Evolutionary conservation across 1,284 basidiomycete genomes (phyloP).

Genomic region (Moniliophthora roreri): DNA sequence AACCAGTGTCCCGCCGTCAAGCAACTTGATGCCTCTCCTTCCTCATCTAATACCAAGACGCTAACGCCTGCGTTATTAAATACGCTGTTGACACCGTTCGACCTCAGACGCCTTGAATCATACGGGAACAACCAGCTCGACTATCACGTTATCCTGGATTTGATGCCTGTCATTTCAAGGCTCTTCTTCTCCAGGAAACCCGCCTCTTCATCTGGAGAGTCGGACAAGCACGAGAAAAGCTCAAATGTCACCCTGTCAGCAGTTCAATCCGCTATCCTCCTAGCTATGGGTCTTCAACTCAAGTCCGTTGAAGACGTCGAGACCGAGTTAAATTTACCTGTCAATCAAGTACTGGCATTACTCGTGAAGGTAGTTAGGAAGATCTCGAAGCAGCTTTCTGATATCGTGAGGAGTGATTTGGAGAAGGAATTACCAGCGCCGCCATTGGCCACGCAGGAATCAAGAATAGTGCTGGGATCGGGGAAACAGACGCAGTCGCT

Average conservation of each 20-base stretch:
- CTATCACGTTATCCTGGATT: slow-evolving; percentile 93
- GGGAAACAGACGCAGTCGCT: slow-evolving; percentile 53
- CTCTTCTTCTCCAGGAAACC: slow-evolving; percentile 88
- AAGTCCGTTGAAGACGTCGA: slow-evolving; percentile 92
- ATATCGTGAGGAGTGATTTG: slow-evolving; percentile 81
- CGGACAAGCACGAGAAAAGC: slow-evolving; percentile 9
- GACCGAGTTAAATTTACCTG: slow-evolving; percentile 79
- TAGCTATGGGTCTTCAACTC: slow-evolving; percentile 89
- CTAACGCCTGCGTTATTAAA: slow-evolving; percentile 70
- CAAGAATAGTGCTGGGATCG: slow-evolving; percentile 11
- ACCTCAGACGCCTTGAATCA: slow-evolving; percentile 93
- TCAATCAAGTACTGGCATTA: slow-evolving; percentile 87
- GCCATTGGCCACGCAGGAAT: slow-evolving; percentile 12
- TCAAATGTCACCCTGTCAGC: slow-evolving; percentile 65
- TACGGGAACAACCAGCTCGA: slow-evolving; percentile 97
- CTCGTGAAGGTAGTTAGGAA: slow-evolving; percentile 92
- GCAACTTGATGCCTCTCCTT: slow-evolving; percentile 34
- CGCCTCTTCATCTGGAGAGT: slow-evolving; percentile 43
- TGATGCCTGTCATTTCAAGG: slow-evolving; percentile 78
- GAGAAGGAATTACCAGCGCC: slow-evolving; percentile 48
- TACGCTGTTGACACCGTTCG: slow-evolving; percentile 84
- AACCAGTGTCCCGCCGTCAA: slow-evolving; percentile 59
- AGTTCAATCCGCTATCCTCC: slow-evolving; percentile 86
- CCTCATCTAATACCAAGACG: slow-evolving; percentile 32
- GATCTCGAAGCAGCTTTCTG: slow-evolving; percentile 76